Evolutionary conservation across 2,329 filamentous ascomycete genomes (phyloP).

Genomic region (Fusarium pseudonygamai): DNA sequence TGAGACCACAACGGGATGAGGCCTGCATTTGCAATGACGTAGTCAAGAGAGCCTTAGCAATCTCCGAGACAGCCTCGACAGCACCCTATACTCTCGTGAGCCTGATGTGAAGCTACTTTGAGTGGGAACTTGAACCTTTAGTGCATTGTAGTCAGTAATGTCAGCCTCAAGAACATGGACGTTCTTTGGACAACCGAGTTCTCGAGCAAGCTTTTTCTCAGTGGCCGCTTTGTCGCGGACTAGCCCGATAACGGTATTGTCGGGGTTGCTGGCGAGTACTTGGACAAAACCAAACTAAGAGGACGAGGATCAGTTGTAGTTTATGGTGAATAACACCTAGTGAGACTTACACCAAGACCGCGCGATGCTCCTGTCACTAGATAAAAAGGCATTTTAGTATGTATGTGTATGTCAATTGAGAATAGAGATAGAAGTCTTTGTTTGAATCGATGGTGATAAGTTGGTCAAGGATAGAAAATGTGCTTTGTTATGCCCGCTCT

Average conservation of each 20-base stretch:
- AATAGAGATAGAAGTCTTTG: neutral
- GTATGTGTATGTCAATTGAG: neutral
- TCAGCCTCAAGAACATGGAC: neutral
- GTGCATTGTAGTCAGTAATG: neutral
- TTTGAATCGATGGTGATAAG: too few relatives aligned
- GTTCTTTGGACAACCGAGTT: neutral
- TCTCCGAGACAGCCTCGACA: neutral
- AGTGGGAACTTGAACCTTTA: neutral
- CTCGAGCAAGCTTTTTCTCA: neutral
- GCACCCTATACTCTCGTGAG: neutral
- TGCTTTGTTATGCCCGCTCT: too few relatives aligned
- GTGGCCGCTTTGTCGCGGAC: neutral
- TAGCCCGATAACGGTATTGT: neutral
- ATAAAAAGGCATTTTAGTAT: neutral
- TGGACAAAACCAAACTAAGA: neutral
- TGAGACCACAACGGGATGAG: neutral
- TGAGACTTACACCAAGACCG: neutral
- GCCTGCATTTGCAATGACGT: neutral
- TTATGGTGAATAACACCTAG: rapidly evolving
- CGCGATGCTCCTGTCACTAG: neutral
- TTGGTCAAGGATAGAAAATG: too few relatives aligned
- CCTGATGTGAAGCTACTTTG: rapidly evolving
- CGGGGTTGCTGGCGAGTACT: neutral
- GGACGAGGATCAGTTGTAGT: neutral
- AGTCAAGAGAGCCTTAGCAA: neutral